Evolutionary conservation across 1,284 basidiomycete genomes (phyloP).

Genomic region (Tilletia walkeri): DNA sequence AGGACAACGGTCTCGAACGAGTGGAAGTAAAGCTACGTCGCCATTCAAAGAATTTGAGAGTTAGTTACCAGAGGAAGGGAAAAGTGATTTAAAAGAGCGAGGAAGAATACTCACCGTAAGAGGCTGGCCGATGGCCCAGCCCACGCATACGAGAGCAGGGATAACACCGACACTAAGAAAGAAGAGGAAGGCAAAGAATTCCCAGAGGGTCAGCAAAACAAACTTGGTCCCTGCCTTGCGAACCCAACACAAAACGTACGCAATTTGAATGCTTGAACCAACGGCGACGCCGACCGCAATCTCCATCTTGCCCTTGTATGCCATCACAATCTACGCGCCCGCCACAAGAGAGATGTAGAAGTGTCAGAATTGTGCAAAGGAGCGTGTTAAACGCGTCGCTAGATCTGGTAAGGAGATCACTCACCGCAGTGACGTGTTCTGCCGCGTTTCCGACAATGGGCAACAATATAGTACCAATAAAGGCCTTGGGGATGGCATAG

Average conservation of each 20-base stretch:
- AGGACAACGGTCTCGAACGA: constrained; percentile 51
- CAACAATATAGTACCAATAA: constrained; percentile 66
- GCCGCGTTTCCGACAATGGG: constrained; percentile 73
- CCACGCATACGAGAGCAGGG: constrained; percentile 54
- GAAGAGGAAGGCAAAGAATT: constrained; percentile 56
- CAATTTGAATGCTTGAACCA: constrained; percentile 66
- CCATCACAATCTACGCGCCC: constrained; percentile 31
- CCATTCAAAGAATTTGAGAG: no score
- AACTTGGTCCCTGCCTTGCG: background rate
- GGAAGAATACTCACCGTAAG: constrained; percentile 52
- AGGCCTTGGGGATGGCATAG: constrained; percentile 53
- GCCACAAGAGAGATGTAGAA: background rate
- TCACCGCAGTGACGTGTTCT: constrained; percentile 52
- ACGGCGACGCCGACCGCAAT: constrained; percentile 75
- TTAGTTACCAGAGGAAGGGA: background rate
- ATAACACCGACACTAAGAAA: constrained; percentile 43
- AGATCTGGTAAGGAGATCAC: constrained; percentile 6
- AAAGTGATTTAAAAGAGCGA: background rate
- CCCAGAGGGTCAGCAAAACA: background rate
- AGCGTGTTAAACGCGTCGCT: no score
- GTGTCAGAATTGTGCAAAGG: no score
- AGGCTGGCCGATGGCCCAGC: constrained; percentile 55
- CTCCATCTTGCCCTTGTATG: constrained; percentile 54
- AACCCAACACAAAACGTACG: background rate
- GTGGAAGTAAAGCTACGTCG: constrained; percentile 25